Evolutionary conservation across 1,284 basidiomycete genomes (phyloP), one percentile per base, ranked within the genome.

Genomic region (Exobasidium rhododendri): DNA sequence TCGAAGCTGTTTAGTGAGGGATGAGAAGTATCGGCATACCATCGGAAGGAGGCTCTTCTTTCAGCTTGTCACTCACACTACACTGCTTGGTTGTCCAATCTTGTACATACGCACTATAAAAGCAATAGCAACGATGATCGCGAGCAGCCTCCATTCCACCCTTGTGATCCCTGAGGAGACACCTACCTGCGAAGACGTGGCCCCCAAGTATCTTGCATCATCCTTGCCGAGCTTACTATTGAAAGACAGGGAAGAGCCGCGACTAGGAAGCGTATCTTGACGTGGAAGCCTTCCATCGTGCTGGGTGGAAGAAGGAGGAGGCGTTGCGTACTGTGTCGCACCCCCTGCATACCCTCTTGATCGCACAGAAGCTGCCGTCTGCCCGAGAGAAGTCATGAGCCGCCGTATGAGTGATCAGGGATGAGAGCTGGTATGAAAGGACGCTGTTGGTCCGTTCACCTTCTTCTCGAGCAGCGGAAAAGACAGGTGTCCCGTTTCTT

Each of bases 41-140:
- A n/a, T n/a, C n/a, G 10, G 40, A 13, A 45, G 7, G 24, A 13
- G 54, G 22, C 43, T 44, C 14, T 22, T 44, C 43, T 22, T 14
- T 44, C 43, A 44, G 43, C 43, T 22, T 44, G 14, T 14, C 47
- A 65, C 63, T 65, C 56, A 65, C 60, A 78, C 76, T 20, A 78
- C 76, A 52, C 76, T 78, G 35, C 69, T 73, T 3, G 76, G 76
- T 59, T 71, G 70, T 24, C 67, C 71, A 22, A 78, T 63, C 56
- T 68, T 70, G 59, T 63, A 70, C 55, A 70, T 64, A 10, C 76
- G 65, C 17, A 77, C 70, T n/a, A 75, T 10, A 45, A 70, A 40
- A 7, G 69, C 69, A 4, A 70, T 20, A 13, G 68, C 46, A n/a
- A 59, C 49, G 30, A 71, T 44, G 26, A 50, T 11, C 7, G 53